These are phyloP conservation scores for Filobasidium floriforme DNA, from an alignment of 768 basidiomycete genomes.

Conservation along the genomic window DNA sequence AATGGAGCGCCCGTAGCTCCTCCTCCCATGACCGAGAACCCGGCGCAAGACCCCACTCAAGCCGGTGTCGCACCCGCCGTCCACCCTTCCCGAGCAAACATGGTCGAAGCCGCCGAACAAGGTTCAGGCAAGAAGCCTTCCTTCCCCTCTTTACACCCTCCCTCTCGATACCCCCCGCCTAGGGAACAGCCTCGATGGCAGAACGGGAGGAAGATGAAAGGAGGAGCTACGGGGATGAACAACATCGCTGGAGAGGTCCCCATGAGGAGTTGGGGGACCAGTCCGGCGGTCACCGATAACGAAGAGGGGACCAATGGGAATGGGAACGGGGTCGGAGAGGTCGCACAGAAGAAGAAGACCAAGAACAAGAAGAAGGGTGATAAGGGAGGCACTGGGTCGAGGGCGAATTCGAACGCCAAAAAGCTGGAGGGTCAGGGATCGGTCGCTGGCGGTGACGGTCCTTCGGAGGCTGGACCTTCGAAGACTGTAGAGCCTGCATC, in stretches of 20 bases:
- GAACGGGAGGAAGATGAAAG: conserved; percentile 38
- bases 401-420: conserved; percentile 34
- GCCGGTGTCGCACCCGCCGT: conserved; percentile 53
- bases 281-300: conserved; percentile 10
- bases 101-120: conserved; percentile 26
- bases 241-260: conserved; percentile 6
- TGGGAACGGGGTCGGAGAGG: not conserved
- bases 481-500: not conserved
- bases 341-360: conserved; percentile 28
- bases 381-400: conserved; percentile 41
- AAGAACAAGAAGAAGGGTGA: conserved; percentile 40
- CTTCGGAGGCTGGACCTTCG: not conserved
- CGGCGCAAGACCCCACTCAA: conserved; percentile 28
- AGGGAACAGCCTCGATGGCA: conserved; percentile 35
- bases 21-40: conserved; percentile 23
- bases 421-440: not conserved
- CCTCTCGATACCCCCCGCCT: conserved; percentile 36
- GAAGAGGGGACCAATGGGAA: conserved; percentile 5
- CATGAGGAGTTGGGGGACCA: conserved; percentile 21
- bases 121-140: conserved; percentile 19
- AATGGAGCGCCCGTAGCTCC: conserved; percentile 15
- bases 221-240: conserved; percentile 40
- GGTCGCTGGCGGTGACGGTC: not conserved
- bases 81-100: conserved; percentile 43
- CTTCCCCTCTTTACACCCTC: conserved; percentile 25